Conservation (phyloP, 306 rosid species). For the Medicago truncatula region MtrunA17r5.0-ANR NC_053049.1:41351001-41351500, state of each 20-base stretch:
- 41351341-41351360: conserved; percentile 89
- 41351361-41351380: conserved; percentile 80
- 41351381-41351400: no score
- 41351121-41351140: conserved; percentile 64
- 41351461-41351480: no score
- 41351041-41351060: conserved; percentile 85
- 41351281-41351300: conserved; percentile 80
- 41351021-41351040: conserved; percentile 66
- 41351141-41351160: conserved; percentile 24
- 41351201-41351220: conserved; percentile 1
- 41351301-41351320: conserved; percentile 70
- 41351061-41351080: conserved; percentile 76
- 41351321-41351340: conserved; percentile 79
- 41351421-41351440: no score
- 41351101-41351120: conserved; percentile 90
- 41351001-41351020: not conserved
- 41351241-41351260: conserved; percentile 14
- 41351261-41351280: conserved; percentile 54
- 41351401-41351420: no score
- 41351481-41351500: no score
- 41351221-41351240: not conserved
- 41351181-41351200: conserved; percentile 9
- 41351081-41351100: conserved; percentile 77
- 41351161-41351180: not conserved
- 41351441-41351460: no score